Evolutionary conservation across 192 early-diverging fungal species (phyloP).

Genomic region (Linnemannia schmuckeri): DNA sequence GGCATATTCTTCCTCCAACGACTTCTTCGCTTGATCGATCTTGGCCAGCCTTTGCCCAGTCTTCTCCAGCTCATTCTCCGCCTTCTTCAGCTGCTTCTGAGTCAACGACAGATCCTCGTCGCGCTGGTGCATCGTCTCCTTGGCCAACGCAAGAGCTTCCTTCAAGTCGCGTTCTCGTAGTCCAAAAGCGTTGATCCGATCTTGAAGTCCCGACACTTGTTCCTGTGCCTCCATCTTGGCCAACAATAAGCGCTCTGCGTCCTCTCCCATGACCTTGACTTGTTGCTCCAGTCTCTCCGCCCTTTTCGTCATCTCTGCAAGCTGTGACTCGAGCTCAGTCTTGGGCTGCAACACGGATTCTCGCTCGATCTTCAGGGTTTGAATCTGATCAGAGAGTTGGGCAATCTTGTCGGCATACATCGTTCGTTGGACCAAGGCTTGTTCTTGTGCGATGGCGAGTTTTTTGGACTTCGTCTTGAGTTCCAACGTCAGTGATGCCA

Average conservation of each 20-base stretch:
- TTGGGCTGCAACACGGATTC: constrained; percentile 21
- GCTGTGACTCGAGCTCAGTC: constrained; percentile 15
- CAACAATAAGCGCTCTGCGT: constrained; percentile 9
- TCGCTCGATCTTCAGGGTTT: constrained; percentile 22
- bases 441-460: constrained; percentile 21
- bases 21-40: constrained; percentile 22
- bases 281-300: not conserved
- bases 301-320: not conserved
- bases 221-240: constrained; percentile 34
- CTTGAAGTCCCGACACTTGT: constrained; percentile 17
- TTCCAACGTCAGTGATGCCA: constrained; percentile 13
- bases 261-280: constrained; percentile 21
- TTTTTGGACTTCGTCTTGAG: constrained; percentile 26
- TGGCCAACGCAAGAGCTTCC: constrained; percentile 33
- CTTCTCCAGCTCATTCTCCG: constrained; percentile 10
- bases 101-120: constrained; percentile 32
- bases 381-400: constrained; percentile 18
- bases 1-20: not conserved
- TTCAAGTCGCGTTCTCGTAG: constrained; percentile 22
- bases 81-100: not conserved
- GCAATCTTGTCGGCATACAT: constrained; percentile 20
- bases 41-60: constrained; percentile 11
- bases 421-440: constrained; percentile 20
- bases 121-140: constrained; percentile 39
- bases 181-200: not conserved